A percentile compares a stretch with the other conserved stretches of the same genome.
phyloP scores from a whole-genome alignment of 2,329 filamentous ascomycete genomes.

The Periglandula ipomoeae region DNA sequence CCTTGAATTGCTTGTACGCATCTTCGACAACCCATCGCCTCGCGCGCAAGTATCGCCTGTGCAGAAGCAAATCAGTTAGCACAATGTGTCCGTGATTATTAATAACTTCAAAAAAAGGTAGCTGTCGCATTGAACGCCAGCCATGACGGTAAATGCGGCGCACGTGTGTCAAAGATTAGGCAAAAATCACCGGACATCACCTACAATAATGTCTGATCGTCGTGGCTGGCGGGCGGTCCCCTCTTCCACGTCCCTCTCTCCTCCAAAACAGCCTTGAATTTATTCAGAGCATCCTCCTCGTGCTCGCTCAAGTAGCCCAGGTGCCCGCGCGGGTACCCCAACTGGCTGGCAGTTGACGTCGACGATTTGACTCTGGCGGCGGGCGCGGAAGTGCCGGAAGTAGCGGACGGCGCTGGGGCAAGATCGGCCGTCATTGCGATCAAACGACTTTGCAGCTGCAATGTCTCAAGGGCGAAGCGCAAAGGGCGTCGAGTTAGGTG shows the following conservation, averaged over 20 bases:
- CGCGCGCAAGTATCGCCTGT: constrained; percentile 76
- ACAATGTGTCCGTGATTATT: too few relatives aligned
- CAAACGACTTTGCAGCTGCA: background rate
- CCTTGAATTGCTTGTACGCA: constrained; percentile 74
- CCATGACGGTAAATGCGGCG: too few relatives aligned
- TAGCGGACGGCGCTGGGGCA: constrained; percentile 12
- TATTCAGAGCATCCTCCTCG: constrained; percentile 57
- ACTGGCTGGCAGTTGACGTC: constrained; percentile 22
- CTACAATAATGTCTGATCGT: constrained; percentile 65
- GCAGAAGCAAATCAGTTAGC: constrained; percentile 9
- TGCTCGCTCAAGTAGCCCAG: constrained; percentile 63
- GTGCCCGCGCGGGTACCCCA: constrained; percentile 66
- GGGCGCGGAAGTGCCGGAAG: constrained; percentile 13
- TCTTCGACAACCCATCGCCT: constrained; percentile 71
- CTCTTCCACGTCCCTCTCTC: constrained; percentile 56
- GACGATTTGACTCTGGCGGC: constrained; percentile 21
- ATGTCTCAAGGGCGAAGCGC: background rate
- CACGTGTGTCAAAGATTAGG: background rate
- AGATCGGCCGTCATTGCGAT: constrained; percentile 17
- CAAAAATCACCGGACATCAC: too few relatives aligned
- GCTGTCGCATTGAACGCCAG: too few relatives aligned
- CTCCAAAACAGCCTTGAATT: constrained; percentile 62
- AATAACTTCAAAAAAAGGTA: too few relatives aligned
- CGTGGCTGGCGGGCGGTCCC: constrained; percentile 52
- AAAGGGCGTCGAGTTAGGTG: background rate